A percentile compares a stretch with the other conserved stretches of the same genome.
phyloP scores from a whole-genome alignment of 2,329 filamentous ascomycete species.

The Tolypocladium guangdongense region DNA sequence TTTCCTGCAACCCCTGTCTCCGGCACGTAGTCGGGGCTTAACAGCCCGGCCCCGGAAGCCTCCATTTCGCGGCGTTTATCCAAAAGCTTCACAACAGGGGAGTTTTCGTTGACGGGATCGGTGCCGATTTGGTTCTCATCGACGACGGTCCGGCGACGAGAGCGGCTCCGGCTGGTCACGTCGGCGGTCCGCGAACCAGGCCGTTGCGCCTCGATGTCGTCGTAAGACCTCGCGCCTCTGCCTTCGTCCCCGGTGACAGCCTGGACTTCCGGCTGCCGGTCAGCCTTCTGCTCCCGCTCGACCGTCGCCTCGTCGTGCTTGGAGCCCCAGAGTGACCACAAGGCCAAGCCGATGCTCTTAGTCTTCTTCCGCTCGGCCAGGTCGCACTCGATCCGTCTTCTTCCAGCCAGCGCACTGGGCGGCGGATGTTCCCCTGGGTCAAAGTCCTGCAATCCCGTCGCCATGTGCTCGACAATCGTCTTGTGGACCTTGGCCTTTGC shows the following conservation, averaged over 20 bases:
- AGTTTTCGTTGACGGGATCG: slow-evolving; percentile 23
- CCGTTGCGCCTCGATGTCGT: slow-evolving; percentile 29
- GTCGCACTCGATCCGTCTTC: slow-evolving; percentile 41
- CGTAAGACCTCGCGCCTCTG: slow-evolving; percentile 28
- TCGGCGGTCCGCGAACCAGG: slow-evolving; percentile 11
- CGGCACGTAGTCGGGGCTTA: slow-evolving; percentile 30
- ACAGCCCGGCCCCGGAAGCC: slow-evolving; percentile 28
- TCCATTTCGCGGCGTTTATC: slow-evolving; percentile 28
- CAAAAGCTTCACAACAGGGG: slow-evolving; percentile 31
- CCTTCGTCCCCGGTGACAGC: slow-evolving; percentile 29
- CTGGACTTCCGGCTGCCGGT: slow-evolving; percentile 20
- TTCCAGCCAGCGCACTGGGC: slow-evolving; percentile 69
- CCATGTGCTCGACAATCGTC: slow-evolving; percentile 61
- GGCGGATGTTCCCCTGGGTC: slow-evolving; percentile 66
- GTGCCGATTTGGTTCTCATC: slow-evolving; percentile 39
- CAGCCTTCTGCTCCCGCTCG: slow-evolving; percentile 42
- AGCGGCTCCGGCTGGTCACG: slow-evolving; percentile 24
- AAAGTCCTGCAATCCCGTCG: slow-evolving; percentile 59
- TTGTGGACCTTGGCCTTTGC: slow-evolving; percentile 63
- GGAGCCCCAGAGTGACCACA: slow-evolving; percentile 84
- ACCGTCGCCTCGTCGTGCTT: slow-evolving; percentile 77
- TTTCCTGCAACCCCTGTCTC: slow-evolving; percentile 45
- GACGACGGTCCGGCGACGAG: slow-evolving; percentile 33
- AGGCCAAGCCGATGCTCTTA: slow-evolving; percentile 63
- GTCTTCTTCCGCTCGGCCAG: slow-evolving; percentile 37